Conservation (phyloP, 2,329 filamentous ascomycete species). For the Aureobasidium uvarum region DNA sequence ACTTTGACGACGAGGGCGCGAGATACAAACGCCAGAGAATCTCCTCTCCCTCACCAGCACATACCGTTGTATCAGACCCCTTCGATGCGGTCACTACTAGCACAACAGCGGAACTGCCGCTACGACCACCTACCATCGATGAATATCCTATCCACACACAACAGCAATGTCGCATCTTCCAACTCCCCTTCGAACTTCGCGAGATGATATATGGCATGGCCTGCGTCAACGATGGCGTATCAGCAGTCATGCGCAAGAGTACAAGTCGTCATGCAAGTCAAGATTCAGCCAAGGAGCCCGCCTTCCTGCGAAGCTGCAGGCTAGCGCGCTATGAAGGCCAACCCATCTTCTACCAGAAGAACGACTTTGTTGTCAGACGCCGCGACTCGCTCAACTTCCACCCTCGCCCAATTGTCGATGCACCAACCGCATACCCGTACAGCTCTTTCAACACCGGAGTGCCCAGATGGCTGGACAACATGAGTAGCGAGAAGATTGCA, state of each 20-base stretch:
- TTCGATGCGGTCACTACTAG: conserved; percentile 3
- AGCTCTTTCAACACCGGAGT: conserved; percentile 20
- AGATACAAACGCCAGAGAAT: conserved; percentile 23
- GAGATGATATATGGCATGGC: conserved; percentile 26
- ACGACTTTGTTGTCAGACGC: conserved; percentile 24
- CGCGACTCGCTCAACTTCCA: conserved; percentile 25
- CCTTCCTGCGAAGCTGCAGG: conserved; percentile 22
- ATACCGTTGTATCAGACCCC: conserved; percentile 4
- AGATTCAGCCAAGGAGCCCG: conserved; percentile 22
- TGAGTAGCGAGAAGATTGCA: conserved; percentile 19
- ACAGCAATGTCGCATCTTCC: conserved; percentile 25
- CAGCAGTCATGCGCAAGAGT: conserved; percentile 17
- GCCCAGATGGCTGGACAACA: conserved; percentile 23
- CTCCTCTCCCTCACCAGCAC: conserved; percentile 14
- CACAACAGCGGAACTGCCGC: conserved; percentile 32
- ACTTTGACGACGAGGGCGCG: conserved; percentile 16
- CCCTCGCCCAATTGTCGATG: conserved; percentile 10
- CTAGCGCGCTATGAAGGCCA: conserved; percentile 18
- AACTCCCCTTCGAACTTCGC: conserved; percentile 24
- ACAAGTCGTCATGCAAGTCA: conserved; percentile 17
- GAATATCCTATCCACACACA: conserved; percentile 17
- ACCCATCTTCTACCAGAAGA: conserved; percentile 20
- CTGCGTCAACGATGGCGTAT: conserved; percentile 18
- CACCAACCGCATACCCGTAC: conserved; percentile 2
- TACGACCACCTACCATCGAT: conserved; percentile 27